Percentiles rank a stretch among this genome's conserved stretches.
These are phyloP conservation scores for Citrullus mucosospermus DNA, from an alignment of 306 rosid species.

Conservation along the genomic window DNA sequence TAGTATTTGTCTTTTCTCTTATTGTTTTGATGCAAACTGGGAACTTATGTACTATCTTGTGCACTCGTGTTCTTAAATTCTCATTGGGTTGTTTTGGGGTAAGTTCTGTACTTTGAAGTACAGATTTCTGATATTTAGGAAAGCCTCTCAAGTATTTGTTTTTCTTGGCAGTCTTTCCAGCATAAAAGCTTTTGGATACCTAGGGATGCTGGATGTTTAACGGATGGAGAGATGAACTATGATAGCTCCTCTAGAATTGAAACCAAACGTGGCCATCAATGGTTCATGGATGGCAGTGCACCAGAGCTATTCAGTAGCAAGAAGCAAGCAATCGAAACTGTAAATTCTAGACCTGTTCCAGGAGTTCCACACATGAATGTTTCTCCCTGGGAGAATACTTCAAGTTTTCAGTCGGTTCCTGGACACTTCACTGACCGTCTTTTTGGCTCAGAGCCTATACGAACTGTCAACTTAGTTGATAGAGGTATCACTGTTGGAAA, in stretches of 20 bases:
- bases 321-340: constrained; percentile 72
- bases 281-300: constrained; percentile 62
- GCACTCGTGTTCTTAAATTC: neutral
- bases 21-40: neutral
- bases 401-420: constrained; percentile 67
- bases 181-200: constrained; percentile 70
- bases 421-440: constrained; percentile 58
- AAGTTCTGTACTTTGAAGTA: neutral
- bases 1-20: neutral
- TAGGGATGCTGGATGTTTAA: constrained; percentile 56
- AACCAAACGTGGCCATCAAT: constrained; percentile 68
- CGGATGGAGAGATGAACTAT: constrained; percentile 69
- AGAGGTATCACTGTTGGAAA: constrained; percentile 45
- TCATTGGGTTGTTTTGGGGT: neutral
- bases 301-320: constrained; percentile 44
- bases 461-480: constrained; percentile 48
- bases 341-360: constrained; percentile 40
- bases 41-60: neutral
- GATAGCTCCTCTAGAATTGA: constrained; percentile 68
- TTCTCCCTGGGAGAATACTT: constrained; percentile 59
- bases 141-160: constrained; percentile 11
- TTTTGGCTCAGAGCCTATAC: constrained; percentile 55
- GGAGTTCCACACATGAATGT: constrained; percentile 44
- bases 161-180: constrained; percentile 55
- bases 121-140: neutral